phyloP scores from a whole-genome alignment of 2,329 filamentous ascomycete genomes.

The Thielaviopsis populi region DNA sequence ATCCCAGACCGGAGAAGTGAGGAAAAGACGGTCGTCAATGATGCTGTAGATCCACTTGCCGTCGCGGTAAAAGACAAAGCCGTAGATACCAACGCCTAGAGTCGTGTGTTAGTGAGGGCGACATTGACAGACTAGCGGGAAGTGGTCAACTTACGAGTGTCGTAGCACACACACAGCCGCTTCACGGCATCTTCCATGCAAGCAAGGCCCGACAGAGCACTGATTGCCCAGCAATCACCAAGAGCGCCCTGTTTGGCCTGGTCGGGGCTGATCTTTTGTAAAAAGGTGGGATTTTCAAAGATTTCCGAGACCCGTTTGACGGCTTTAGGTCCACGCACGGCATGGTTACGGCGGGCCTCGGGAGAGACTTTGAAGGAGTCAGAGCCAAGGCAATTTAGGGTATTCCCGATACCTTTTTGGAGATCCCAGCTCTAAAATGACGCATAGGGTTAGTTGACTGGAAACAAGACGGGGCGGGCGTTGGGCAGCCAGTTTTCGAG shows the following conservation, averaged over 20 bases:
- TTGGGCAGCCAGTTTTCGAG: constrained; percentile 14
- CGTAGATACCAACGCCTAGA: constrained; percentile 59
- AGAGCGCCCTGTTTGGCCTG: constrained; percentile 65
- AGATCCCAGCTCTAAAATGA: constrained; percentile 45
- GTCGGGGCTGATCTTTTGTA: constrained; percentile 48
- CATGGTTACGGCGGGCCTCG: constrained; percentile 23
- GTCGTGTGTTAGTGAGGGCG: neutral
- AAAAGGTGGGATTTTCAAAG: constrained; percentile 58
- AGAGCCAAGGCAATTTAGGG: constrained; percentile 37
- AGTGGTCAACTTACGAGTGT: constrained; percentile 34
- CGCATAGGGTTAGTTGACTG: neutral
- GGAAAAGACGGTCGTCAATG: constrained; percentile 78
- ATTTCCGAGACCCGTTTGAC: constrained; percentile 64
- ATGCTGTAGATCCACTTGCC: constrained; percentile 88
- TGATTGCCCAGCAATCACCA: constrained; percentile 76
- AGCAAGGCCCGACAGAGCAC: constrained; percentile 59
- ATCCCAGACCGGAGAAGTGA: constrained; percentile 70
- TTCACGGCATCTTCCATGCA: constrained; percentile 58
- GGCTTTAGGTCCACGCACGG: constrained; percentile 46
- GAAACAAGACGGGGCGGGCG: constrained; percentile 16
- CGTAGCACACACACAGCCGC: constrained; percentile 58
- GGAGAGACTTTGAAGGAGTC: constrained; percentile 36
- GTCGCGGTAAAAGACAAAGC: constrained; percentile 77
- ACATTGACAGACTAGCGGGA: neutral
- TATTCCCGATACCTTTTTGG: constrained; percentile 45